Percentiles rank a stretch among this genome's conserved stretches.
Conservation (phyloP, 2,329 filamentous ascomycete genomes). For the Cladosporium phlei region DNA sequence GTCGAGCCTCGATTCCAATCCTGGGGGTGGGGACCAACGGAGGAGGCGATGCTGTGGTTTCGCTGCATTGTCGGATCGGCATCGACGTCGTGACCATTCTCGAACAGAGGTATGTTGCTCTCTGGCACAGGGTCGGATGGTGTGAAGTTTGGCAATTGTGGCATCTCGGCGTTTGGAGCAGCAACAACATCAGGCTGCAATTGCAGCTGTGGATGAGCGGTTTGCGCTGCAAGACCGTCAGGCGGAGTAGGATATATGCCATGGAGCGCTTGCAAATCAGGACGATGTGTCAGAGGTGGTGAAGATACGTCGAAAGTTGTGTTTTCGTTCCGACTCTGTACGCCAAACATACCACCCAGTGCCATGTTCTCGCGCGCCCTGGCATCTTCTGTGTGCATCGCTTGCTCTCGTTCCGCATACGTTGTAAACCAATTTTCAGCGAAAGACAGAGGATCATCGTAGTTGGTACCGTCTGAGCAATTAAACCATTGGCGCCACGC, state of each 20-base stretch:
- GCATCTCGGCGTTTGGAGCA: neutral
- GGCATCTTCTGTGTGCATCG: neutral
- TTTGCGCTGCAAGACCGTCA: slow-evolving; percentile 44
- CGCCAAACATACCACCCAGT: neutral
- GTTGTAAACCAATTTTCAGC: slow-evolving; percentile 27
- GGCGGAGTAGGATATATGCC: slow-evolving; percentile 69
- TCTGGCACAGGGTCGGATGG: slow-evolving; percentile 2
- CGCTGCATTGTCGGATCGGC: slow-evolving; percentile 38
- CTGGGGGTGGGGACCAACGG: slow-evolving; percentile 12
- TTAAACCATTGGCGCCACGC: slow-evolving; percentile 26
- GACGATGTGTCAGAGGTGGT: slow-evolving; percentile 33
- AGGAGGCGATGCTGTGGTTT: slow-evolving; percentile 44
- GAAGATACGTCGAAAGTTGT: slow-evolving; percentile 19
- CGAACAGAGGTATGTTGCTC: neutral
- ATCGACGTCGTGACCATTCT: neutral
- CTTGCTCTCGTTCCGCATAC: slow-evolving; percentile 22
- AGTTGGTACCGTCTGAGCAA: slow-evolving; percentile 16
- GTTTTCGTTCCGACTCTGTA: neutral
- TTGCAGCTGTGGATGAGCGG: slow-evolving; percentile 16
- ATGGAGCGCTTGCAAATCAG: slow-evolving; percentile 41
- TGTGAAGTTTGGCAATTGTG: neutral
- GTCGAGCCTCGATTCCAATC: slow-evolving; percentile 35
- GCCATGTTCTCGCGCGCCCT: neutral
- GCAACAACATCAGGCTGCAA: neutral
- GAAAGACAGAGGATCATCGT: slow-evolving; percentile 28